Conservation (phyloP, 1,284 basidiomycete species). For the Rhodotorula sp. region DNA sequence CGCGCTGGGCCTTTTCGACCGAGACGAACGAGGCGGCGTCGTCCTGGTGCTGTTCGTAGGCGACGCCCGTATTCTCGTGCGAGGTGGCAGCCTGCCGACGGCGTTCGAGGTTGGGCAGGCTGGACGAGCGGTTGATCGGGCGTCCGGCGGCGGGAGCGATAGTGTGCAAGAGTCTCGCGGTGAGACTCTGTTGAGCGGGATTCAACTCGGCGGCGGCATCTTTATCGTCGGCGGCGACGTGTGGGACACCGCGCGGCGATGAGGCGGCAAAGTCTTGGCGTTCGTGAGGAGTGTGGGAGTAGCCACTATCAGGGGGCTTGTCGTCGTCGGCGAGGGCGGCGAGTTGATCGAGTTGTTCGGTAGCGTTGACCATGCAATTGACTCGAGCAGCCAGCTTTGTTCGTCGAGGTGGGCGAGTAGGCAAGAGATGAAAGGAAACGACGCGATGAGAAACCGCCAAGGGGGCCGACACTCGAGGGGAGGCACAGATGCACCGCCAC, state of each 20-base stretch:
- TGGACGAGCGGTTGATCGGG: slow-evolving; percentile 2
- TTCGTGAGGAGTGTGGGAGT: not conserved
- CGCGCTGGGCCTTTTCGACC: slow-evolving; percentile 5
- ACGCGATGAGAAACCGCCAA: not conserved
- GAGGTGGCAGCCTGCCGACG: not conserved
- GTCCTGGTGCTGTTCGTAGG: not conserved
- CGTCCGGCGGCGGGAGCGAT: slow-evolving; percentile 7
- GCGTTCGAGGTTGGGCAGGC: slow-evolving; percentile 15
- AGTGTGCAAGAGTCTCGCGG: slow-evolving; percentile 10
- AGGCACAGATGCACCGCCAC: not conserved
- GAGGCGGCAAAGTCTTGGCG: not conserved
- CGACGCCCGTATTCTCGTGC: not conserved
- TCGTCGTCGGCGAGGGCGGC: not conserved
- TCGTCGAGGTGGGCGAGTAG: not conserved
- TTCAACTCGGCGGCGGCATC: slow-evolving; percentile 8
- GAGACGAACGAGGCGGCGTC: slow-evolving; percentile 7
- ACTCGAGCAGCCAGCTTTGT: not conserved
- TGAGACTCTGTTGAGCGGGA: slow-evolving; percentile 1
- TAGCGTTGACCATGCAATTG: slow-evolving; percentile 20
- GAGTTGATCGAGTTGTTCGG: not conserved
- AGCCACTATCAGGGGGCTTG: slow-evolving; percentile 30
- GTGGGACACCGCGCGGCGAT: not conserved
- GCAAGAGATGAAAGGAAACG: not conserved
- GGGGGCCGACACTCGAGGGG: not conserved
- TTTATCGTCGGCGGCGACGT: not conserved